Base-by-base conservation (phyloP, 148 eudicot genomes). In the Camellia japonica region DNA sequence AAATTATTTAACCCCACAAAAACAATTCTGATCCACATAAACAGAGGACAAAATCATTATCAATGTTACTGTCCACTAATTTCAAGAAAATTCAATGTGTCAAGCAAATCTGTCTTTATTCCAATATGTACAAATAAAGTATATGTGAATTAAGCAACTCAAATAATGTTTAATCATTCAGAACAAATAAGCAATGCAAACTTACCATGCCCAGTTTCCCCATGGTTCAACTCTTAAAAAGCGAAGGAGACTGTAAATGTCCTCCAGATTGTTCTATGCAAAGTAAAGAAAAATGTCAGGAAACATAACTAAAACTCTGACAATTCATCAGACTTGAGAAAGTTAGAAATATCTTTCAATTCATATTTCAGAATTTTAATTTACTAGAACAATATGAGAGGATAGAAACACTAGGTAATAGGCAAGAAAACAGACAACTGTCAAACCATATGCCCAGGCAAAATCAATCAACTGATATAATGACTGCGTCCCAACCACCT, bases 171-270 rank as follows among this genome's bases (percentile, higher is more conserved):
- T 20, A 70, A 19, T 6, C 20, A 7, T 76, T 23, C 4, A 9
- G 19, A 77, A 66, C 80, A 47, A 77, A 51, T 6, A 43, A 11
- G 76, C 15, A 78, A 47, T 7, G 3, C 75, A 61, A 83, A 84
- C 85, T 80, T 92, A 96, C 99, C 99, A 96, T 75, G 98, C 95
- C 99, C 99, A 96, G 83, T 89, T 94, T 84, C 98, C 97, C 99
- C 99, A 96, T 59, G 99, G 99, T 86, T 96, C 99, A 84, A 96
- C 88, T 83, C 89, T 94, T 85, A 96, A 80, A 87, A 96, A 96
- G 73, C 98, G 93, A 83, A 96, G 95, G 82, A 96, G 95, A 80
- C 99, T 96, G 83, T 83, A 96, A 67, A 93, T 81, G 88, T 96
- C 99, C 87, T 93, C 98, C 83, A 96, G 88, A 69, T 88, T 96